Base-by-base conservation (phyloP, 306 rosid species). In the Bauhinia variegata region DNA sequence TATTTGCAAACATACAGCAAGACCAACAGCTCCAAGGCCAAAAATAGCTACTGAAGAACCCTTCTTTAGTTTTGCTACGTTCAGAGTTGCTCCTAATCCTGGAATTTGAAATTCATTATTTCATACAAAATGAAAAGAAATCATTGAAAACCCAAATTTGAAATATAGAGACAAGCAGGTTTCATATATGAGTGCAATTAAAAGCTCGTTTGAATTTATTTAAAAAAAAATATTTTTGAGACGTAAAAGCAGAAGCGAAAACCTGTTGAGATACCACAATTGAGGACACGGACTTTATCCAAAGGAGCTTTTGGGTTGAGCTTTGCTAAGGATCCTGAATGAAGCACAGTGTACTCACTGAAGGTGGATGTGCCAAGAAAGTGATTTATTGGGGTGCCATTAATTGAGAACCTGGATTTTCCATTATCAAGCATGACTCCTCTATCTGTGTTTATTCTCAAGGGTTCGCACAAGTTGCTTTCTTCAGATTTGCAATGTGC, bases 341-440 rank as follows among this genome's bases (percentile, higher is more conserved):
- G 83, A 36, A 60, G 41, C 34, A 80, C 84, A 14, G 84, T 80
- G 65, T 75, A 75, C 13, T 80, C 78, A 53, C 83, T 78, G 49
- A 82, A 78, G 8, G 82, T 80, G 36, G 85, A 78, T 11, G 82
- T 77, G 13, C 82, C 82, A 33, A 81, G 34, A 63, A 81, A 80
- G 63, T 72, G 81, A 54, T 49, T 32, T 43, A 76, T 51, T 2
- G 79, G 82, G 4, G 31, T 55, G 48, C 82, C 82, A 9, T 68
- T 67, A 12, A 72, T 72, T 8, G 82, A 80, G 52, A 80, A 80
- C 51, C 82, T 80, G 7, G 79, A 12, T 23, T 76, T 76, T 9
- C n/a, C 70, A 68, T 76, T 79, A 68, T 46, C 63, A 14, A 67
- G 36, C 85, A 80, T 80, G 13, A 67, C 82, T 5, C 68, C 73